phyloP scores from a whole-genome alignment of 345 rosid species.

The Pelargonium nanum region DNA sequence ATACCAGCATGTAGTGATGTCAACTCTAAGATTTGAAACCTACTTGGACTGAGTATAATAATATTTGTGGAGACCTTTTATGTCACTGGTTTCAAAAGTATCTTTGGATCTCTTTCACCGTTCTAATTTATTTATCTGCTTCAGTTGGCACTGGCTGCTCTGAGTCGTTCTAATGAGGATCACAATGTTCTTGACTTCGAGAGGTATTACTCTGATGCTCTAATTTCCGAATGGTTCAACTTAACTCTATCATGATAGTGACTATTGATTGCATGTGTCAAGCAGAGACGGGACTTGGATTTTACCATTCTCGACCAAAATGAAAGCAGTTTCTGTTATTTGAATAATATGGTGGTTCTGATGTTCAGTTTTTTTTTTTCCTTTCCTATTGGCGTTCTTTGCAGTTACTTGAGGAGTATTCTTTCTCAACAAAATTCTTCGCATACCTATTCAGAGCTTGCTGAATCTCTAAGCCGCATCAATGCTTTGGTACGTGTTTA shows the following conservation, averaged over 20 bases:
- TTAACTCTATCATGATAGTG: neutral
- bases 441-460: constrained; percentile 43
- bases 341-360: neutral
- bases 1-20: too few species aligned
- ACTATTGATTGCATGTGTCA: neutral
- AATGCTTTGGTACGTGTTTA: constrained; percentile 44
- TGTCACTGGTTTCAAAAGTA: neutral
- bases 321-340: neutral
- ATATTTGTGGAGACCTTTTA: too few species aligned
- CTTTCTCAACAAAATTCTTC: constrained; percentile 46
- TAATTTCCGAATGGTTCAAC: neutral
- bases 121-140: constrained; percentile 11
- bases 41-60: too few species aligned
- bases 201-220: constrained; percentile 31
- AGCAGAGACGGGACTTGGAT: too few species aligned
- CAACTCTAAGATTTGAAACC: too few species aligned
- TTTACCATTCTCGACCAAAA: too few species aligned
- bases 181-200: constrained; percentile 56
- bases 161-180: constrained; percentile 52
- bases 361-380: neutral
- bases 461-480: constrained; percentile 39
- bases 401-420: constrained; percentile 55
- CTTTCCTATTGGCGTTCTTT: constrained; percentile 3
- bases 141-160: constrained; percentile 87
- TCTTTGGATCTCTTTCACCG: constrained; percentile 1